A percentile compares a stretch with the other conserved stretches of the same genome.
Evolutionary conservation across 768 basidiomycete genomes (phyloP).

Genomic region (Leccinum sublutescens): DNA sequence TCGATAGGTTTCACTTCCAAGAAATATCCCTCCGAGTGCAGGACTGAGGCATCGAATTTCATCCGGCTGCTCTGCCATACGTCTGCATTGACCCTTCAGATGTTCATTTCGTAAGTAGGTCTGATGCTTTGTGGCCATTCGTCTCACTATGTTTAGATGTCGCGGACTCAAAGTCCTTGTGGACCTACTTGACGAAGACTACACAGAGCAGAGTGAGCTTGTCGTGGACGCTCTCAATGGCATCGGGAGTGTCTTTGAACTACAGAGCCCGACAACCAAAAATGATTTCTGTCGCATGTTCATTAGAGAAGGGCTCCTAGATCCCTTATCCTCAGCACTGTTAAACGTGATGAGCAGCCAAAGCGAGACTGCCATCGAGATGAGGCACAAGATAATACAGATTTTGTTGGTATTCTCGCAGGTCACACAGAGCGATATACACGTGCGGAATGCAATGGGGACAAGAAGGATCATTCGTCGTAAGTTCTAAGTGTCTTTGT

Average conservation of each 20-base stretch:
- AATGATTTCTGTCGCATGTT: constrained; percentile 99
- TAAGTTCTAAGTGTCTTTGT: constrained; percentile 42
- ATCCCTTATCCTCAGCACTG: constrained; percentile 87
- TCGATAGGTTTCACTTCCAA: constrained; percentile 85
- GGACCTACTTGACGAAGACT: constrained; percentile 95
- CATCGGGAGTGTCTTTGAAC: constrained; percentile 92
- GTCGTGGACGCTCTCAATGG: constrained; percentile 93
- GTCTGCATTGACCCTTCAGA: constrained; percentile 91
- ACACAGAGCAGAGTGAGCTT: constrained; percentile 85
- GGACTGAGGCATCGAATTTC: constrained; percentile 94
- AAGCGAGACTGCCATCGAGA: constrained; percentile 62
- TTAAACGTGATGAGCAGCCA: constrained; percentile 82
- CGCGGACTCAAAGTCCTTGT: constrained; percentile 94
- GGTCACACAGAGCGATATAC: constrained; percentile 92
- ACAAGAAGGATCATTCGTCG: constrained; percentile 86
- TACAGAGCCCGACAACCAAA: constrained; percentile 94
- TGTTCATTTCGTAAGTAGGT: constrained; percentile 95
- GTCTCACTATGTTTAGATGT: constrained; percentile 51
- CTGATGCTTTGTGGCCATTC: neutral
- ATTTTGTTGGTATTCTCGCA: constrained; percentile 91
- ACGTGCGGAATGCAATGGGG: constrained; percentile 90
- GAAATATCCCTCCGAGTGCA: constrained; percentile 89
- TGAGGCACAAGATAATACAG: constrained; percentile 87
- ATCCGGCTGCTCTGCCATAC: constrained; percentile 90
- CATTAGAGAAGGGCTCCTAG: constrained; percentile 90